Base-by-base conservation (phyloP, 352 stramenopile species). In the Phytophthora cactorum region DNA sequence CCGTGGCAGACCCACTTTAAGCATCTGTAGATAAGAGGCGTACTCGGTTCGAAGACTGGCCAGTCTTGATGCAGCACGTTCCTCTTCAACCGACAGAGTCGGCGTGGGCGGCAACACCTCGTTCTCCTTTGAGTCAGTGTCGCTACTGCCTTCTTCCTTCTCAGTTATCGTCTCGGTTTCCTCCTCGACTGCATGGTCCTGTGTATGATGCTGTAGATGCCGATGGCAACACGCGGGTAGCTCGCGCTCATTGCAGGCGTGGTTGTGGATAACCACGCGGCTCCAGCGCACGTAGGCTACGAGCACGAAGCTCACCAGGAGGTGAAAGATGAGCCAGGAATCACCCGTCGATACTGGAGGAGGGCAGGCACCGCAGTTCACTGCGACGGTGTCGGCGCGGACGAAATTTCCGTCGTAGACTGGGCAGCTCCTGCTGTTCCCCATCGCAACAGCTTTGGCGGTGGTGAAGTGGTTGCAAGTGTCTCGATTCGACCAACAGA, bases 11-110 rank as follows among this genome's bases (percentile, higher is more conserved):
- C 85, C 81, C 15, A 96, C 87, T 63, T 91, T 92, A 27, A 94
- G 70, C 81, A 96, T 92, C 45, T 91, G 84, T 52, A 96, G 77
- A 68, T 91, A 96, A 5, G 83, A 47, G 3, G 61, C 56, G 28
- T 78, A 78, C 34, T 78, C 66, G n/a, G 5, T 53, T 3, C 58
- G 71, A 55, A 78, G 62, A 44, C 52, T 22, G 9, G 57, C 9
- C 10, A 75, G 31, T 68, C 58, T 68, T 28, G 31, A 58, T 47
- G 53, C 50, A n/a, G 29, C 47, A 15, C 10, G 52, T 43, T 67
- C 34, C 14, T 70, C 53, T 36, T 75, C 58, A 4, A 46, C 28
- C 9, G 56, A 50, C 9, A 62, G 15, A 1, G 44, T 12, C 34
- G 45, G 28, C 3, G 66, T 68, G 7, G 66, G 39, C 14, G 49